phyloP scores from a whole-genome alignment of 148 eudicot species.

The Rhododendron griersonianum region DNA sequence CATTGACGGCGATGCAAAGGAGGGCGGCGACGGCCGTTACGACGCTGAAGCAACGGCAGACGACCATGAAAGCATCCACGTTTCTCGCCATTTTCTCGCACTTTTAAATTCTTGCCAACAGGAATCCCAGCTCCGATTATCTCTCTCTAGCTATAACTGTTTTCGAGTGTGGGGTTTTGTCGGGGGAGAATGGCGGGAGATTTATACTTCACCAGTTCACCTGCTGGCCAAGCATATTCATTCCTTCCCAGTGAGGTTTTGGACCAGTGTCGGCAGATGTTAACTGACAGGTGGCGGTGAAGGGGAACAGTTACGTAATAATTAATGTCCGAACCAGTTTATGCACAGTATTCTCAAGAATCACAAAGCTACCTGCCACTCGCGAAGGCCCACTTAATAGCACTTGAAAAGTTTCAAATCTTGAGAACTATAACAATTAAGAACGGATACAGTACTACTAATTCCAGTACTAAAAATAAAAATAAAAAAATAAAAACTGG shows the following conservation, averaged over 20 bases:
- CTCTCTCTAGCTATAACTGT: neutral
- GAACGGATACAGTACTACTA: neutral
- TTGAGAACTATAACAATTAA: neutral
- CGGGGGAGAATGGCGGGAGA: neutral
- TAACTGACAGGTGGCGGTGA: neutral
- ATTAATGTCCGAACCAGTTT: too few species aligned
- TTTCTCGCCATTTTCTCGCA: neutral
- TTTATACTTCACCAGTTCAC: neutral
- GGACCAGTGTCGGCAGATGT: neutral
- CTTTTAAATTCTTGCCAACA: neutral
- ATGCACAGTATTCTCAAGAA: too few species aligned
- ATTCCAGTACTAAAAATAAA: neutral
- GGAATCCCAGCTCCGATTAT: neutral
- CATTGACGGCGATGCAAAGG: constrained; percentile 68
- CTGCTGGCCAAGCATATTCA: constrained; percentile 10
- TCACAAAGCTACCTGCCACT: too few species aligned
- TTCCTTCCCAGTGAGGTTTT: neutral
- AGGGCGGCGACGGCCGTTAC: constrained; percentile 54
- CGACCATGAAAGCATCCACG: constrained; percentile 55
- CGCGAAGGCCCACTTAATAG: too few species aligned
- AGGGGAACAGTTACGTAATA: too few species aligned
- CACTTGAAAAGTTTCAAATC: too few species aligned
- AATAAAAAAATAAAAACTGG: neutral
- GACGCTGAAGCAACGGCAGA: constrained; percentile 64
- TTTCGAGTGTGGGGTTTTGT: neutral